phyloP scores from a whole-genome alignment of 2,329 filamentous ascomycete genomes.

The Diaporthe citri region DNA sequence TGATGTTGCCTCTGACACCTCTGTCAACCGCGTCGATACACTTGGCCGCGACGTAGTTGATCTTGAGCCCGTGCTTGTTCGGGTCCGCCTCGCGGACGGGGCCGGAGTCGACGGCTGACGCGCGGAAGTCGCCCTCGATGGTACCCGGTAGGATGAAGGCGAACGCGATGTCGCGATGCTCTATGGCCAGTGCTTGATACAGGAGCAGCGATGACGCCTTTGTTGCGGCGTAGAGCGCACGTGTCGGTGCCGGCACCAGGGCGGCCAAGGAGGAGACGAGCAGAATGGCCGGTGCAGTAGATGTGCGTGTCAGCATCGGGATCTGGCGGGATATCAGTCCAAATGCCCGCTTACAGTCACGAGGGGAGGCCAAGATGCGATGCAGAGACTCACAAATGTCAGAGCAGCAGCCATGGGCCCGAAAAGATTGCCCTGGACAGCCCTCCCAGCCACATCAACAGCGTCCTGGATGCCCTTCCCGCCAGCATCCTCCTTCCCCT shows the following conservation, averaged over 20 bases:
- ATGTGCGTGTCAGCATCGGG: slow-evolving; percentile 49
- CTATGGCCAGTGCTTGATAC: slow-evolving; percentile 51
- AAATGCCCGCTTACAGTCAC: not conserved
- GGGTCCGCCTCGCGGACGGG: slow-evolving; percentile 43
- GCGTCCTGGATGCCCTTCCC: slow-evolving; percentile 44
- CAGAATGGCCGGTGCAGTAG: slow-evolving; percentile 40
- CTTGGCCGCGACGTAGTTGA: slow-evolving; percentile 47
- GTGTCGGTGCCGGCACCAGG: slow-evolving; percentile 50
- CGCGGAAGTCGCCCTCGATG: slow-evolving; percentile 52
- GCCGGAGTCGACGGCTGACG: slow-evolving; percentile 50
- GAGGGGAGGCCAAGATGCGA: not conserved
- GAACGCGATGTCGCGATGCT: slow-evolving; percentile 49
- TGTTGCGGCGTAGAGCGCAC: slow-evolving; percentile 50
- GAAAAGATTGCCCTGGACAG: slow-evolving; percentile 48
- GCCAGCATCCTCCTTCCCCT: slow-evolving; percentile 43
- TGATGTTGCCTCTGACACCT: slow-evolving; percentile 44
- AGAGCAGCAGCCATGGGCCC: slow-evolving; percentile 48
- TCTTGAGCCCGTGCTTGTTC: slow-evolving; percentile 49
- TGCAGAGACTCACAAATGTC: slow-evolving; percentile 43
- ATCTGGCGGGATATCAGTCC: slow-evolving; percentile 39
- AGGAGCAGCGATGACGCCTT: slow-evolving; percentile 51
- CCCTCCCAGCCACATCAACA: slow-evolving; percentile 43
- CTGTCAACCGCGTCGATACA: slow-evolving; percentile 49
- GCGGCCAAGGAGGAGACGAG: slow-evolving; percentile 42
- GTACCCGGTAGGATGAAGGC: slow-evolving; percentile 49